Conservation (phyloP, 352 stramenopile genomes). For the Pythium aristosporum region DNA sequence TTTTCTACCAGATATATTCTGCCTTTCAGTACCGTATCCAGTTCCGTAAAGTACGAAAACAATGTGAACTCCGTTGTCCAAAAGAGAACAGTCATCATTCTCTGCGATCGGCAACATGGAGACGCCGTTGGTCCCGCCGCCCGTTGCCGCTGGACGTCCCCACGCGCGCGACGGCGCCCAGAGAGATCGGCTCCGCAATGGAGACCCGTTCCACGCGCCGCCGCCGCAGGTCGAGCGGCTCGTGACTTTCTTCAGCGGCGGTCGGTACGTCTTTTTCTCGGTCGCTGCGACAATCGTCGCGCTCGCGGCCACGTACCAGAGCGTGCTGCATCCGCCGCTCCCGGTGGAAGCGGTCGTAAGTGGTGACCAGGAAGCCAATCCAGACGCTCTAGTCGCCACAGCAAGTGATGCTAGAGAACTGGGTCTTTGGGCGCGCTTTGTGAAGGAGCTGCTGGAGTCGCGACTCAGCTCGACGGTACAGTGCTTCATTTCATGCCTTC, state of each 20-base stretch:
- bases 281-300: conserved; percentile 55
- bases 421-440: conserved; percentile 24
- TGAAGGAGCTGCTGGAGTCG: conserved; percentile 48
- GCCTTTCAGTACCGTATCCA: neutral
- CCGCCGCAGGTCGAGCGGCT: conserved; percentile 33
- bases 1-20: neutral
- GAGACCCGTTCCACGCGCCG: neutral
- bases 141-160: neutral
- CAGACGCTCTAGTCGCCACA: neutral
- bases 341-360: neutral
- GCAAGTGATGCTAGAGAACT: neutral
- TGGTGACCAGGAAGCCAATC: neutral
- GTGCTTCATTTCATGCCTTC: neutral
- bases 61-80: neutral
- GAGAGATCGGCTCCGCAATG: neutral
- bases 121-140: neutral
- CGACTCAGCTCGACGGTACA: conserved; percentile 56
- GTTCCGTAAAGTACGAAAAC: neutral
- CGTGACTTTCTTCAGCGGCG: conserved; percentile 42
- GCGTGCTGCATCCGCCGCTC: conserved; percentile 28
- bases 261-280: conserved; percentile 67
- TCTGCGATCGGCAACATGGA: conserved; percentile 1
- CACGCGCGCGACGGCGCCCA: neutral
- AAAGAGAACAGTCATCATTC: neutral
- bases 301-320: conserved; percentile 44